Conservation (phyloP, 495 filamentous ascomycete species). For the Daldinia concentrica region DNA sequence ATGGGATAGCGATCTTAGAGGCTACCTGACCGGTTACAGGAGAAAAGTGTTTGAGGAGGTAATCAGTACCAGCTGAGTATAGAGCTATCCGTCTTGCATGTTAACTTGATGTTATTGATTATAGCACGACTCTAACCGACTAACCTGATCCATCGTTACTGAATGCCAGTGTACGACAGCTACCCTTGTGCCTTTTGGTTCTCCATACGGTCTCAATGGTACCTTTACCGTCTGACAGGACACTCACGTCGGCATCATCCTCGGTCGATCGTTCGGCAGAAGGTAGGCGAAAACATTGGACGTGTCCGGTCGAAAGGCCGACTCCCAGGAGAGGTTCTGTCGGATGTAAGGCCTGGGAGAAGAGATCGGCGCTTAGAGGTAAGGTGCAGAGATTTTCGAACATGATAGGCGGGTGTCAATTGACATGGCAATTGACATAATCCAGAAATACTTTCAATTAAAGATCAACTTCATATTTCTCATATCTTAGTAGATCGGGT, state of each 20-base stretch:
- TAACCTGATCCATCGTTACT: slow-evolving; percentile 73
- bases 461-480: neutral
- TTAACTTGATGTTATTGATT: neutral
- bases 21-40: slow-evolving; percentile 80
- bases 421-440: slow-evolving; percentile 3
- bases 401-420: slow-evolving; percentile 48
- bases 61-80: slow-evolving; percentile 91
- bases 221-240: slow-evolving; percentile 69
- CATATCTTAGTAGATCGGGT: neutral
- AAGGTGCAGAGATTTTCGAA: slow-evolving; percentile 91
- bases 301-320: slow-evolving; percentile 84
- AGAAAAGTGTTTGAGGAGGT: slow-evolving; percentile 85
- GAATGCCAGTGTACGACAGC: slow-evolving; percentile 82
- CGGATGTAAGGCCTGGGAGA: slow-evolving; percentile 88
- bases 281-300: slow-evolving; percentile 85
- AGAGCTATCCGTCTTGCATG: slow-evolving; percentile 57
- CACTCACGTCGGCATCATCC: slow-evolving; percentile 57
- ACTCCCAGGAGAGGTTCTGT: slow-evolving; percentile 82
- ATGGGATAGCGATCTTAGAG: slow-evolving; percentile 76
- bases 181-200: slow-evolving; percentile 90
- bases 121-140: slow-evolving; percentile 16
- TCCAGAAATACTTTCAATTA: neutral
- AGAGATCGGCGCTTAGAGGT: slow-evolving; percentile 85
- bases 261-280: slow-evolving; percentile 56
- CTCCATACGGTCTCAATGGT: slow-evolving; percentile 86